phyloP scores from a whole-genome alignment of 768 basidiomycete genomes.

The Tulasnella sp. region DNA sequence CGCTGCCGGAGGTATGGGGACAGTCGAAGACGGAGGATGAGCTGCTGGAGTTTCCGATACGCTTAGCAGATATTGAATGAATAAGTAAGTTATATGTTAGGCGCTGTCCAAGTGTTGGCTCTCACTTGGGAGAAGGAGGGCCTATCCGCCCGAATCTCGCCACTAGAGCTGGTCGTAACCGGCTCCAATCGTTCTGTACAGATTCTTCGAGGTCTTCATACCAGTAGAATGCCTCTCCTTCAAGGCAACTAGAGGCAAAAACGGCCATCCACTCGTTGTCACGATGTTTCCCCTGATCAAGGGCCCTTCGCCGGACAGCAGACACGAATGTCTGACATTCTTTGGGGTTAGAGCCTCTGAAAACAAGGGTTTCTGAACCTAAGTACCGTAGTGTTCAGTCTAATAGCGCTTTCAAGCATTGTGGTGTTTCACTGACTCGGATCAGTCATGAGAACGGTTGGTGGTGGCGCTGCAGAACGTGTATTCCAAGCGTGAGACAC shows the following conservation, averaged over 20 bases:
- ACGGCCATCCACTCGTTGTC: conserved; percentile 11
- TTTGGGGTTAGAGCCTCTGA: not conserved
- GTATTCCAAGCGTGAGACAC: too few relatives aligned
- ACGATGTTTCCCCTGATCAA: not conserved
- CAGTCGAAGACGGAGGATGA: not conserved
- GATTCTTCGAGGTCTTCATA: not conserved
- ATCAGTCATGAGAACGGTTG: too few relatives aligned
- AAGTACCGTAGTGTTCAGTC: not conserved
- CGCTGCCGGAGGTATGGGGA: not conserved
- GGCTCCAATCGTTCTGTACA: not conserved
- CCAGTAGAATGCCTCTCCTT: conserved; percentile 9
- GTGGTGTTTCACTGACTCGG: too few relatives aligned
- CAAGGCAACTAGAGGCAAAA: not conserved
- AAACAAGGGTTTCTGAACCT: not conserved
- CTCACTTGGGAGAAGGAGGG: not conserved
- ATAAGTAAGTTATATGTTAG: too few relatives aligned
- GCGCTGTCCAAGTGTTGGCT: not conserved
- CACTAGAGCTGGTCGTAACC: not conserved
- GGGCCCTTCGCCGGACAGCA: not conserved
- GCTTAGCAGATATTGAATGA: too few relatives aligned
- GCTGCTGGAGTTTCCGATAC: not conserved
- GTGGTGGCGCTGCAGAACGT: too few relatives aligned
- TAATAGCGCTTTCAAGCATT: too few relatives aligned
- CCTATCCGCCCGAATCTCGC: not conserved
- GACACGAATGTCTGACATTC: not conserved